phyloP scores from a whole-genome alignment of 2,329 filamentous ascomycete genomes.

The Calonectria honghensis region DNA sequence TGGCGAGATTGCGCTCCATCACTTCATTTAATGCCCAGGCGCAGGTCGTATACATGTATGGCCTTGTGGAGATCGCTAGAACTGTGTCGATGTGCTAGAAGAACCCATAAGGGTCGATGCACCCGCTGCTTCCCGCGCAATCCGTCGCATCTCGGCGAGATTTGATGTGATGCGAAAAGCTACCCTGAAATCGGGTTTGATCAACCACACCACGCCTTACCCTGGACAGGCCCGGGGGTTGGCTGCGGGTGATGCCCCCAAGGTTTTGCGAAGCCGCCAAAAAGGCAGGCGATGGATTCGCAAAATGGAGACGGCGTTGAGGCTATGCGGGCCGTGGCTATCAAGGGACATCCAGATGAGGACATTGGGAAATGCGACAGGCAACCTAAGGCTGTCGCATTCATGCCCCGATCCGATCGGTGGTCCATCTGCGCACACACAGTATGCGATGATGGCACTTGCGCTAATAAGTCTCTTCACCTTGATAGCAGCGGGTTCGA shows the following conservation, averaged over 20 bases:
- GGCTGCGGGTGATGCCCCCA: not conserved
- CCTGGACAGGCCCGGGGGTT: not conserved
- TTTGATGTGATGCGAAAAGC: slow-evolving; percentile 43
- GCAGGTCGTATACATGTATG: slow-evolving; percentile 45
- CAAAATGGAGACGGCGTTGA: slow-evolving; percentile 27
- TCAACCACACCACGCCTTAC: not conserved
- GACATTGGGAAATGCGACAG: slow-evolving; percentile 39
- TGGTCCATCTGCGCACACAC: slow-evolving; percentile 30
- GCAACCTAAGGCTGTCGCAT: slow-evolving; percentile 43
- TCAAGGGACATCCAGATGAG: slow-evolving; percentile 39
- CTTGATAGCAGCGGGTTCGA: slow-evolving; percentile 41
- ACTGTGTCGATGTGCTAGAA: slow-evolving; percentile 47
- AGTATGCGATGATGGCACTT: slow-evolving; percentile 25
- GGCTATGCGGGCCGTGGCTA: slow-evolving; percentile 30
- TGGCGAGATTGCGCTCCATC: slow-evolving; percentile 42
- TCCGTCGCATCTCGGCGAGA: slow-evolving; percentile 47
- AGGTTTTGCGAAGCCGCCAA: slow-evolving; percentile 5
- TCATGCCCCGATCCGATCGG: slow-evolving; percentile 21
- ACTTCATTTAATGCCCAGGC: slow-evolving; percentile 46
- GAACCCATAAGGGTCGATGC: slow-evolving; percentile 45
- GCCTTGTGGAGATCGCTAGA: slow-evolving; percentile 52
- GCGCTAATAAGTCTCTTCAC: slow-evolving; percentile 36
- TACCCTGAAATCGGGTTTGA: slow-evolving; percentile 24
- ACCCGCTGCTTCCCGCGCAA: slow-evolving; percentile 49
- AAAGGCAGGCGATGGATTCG: slow-evolving; percentile 2